Base-by-base conservation (phyloP, 805 yeast species). In the Lipomyces orientalis region DNA sequence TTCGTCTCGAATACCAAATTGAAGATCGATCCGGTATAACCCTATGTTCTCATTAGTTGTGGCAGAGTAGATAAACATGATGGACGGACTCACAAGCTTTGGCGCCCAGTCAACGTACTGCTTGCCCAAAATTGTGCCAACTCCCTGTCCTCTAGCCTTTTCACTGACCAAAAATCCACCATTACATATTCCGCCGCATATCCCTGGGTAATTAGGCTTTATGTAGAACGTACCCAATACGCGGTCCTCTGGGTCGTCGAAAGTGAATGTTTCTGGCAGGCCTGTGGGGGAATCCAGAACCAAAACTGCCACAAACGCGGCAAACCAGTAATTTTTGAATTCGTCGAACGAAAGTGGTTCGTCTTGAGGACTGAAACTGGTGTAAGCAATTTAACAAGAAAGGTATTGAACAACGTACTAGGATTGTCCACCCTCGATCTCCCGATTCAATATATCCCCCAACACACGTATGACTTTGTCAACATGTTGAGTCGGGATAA, bases 1-100 rank as follows among this genome's bases (percentile, higher is more conserved):
- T 93, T 93, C 1, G 93, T 88, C 60, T 83, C 95, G 75, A 89
- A 93, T 0, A 93, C 98, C 60, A 93, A 82, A 77, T 93, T 93
- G 82, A 90, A 93, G 14, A 93, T 94, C 6, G 94, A 88, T 74
- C 91, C 91, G 5, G 83, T 86, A 78, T 89, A 93, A 0, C 97
- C 97, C 72, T 39, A 37, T n/a, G n/a, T 25, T 25, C 31, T 8
- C n/a, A 39, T 35, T 8, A 52, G 61, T 34, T 12, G n/a, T 31
- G 2, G 25, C 12, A 65, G 43, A 29, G 33, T 7, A 33, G 3
- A 22, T 7, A 31, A 22, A 49, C 10, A 8, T 2, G 34, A 31
- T 25, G 2, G 9, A 29, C 8, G 34, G 8, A 31, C 61, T 43
- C 43, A 62, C 65, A 39, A 93, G 79, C 60, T 82, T 74, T 0